These are phyloP conservation scores for Lactifluus rugatus DNA, from an alignment of 768 basidiomycete species.

Conservation along the genomic window DNA sequence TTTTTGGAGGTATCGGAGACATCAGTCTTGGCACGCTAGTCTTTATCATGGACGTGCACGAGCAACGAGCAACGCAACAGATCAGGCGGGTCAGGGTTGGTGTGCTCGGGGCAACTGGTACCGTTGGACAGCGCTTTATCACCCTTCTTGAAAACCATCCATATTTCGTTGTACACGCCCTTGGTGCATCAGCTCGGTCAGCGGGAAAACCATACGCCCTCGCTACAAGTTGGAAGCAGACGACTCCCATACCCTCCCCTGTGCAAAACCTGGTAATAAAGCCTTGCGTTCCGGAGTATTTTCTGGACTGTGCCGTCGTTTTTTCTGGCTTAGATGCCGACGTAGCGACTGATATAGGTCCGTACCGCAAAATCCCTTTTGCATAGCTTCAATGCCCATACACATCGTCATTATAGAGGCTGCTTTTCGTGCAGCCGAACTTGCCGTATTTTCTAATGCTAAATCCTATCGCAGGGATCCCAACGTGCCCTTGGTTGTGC, in stretches of 20 bases:
- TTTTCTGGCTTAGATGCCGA: constrained; percentile 97
- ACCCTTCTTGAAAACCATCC: constrained; percentile 79
- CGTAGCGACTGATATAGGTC: constrained; percentile 92
- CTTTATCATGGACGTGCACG: background rate
- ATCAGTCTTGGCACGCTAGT: no score
- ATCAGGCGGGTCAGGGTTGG: constrained; percentile 49
- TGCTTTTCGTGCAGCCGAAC: constrained; percentile 77
- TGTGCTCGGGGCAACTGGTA: constrained; percentile 83
- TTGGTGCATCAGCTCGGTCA: constrained; percentile 84
- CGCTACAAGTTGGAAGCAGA: constrained; percentile 84
- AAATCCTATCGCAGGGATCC: constrained; percentile 93
- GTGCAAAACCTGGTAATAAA: constrained; percentile 59
- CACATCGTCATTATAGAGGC: constrained; percentile 46
- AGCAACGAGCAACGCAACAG: constrained; percentile 1
- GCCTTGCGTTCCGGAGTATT: constrained; percentile 70
- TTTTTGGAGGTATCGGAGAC: no score
- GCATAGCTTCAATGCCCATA: background rate
- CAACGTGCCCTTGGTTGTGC: constrained; percentile 88
- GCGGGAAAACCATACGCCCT: constrained; percentile 72
- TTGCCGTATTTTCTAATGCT: constrained; percentile 94
- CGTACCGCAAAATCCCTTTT: constrained; percentile 21
- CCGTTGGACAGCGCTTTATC: constrained; percentile 94
- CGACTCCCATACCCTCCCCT: constrained; percentile 54
- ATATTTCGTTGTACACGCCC: constrained; percentile 76
- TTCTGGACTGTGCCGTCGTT: constrained; percentile 72